Percentiles rank a stretch among this genome's conserved stretches.
These are phyloP conservation scores for Penicillium sp. DNA, from an alignment of 2,329 filamentous ascomycete genomes.

Conservation along the genomic window DNA sequence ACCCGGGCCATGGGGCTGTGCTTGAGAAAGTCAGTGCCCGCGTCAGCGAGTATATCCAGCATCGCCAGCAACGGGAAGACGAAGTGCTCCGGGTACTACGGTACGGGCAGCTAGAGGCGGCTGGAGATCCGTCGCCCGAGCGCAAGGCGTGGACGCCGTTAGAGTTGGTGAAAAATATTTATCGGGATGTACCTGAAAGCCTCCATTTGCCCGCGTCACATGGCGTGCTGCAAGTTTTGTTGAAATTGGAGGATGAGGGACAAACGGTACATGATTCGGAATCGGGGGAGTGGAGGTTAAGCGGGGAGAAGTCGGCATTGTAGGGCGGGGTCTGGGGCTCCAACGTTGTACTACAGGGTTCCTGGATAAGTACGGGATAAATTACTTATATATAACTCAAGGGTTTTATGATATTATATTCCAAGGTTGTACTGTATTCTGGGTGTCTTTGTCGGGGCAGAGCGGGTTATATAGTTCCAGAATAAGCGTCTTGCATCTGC, in stretches of 20 bases:
- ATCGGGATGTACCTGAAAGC: slow-evolving; percentile 73
- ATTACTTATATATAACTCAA: neutral
- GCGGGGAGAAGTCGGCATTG: slow-evolving; percentile 30
- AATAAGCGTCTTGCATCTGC: neutral
- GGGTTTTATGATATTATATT: neutral
- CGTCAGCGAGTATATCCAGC: slow-evolving; percentile 79
- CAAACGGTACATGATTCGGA: slow-evolving; percentile 52
- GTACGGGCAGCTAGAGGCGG: slow-evolving; percentile 38
- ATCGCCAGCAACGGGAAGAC: slow-evolving; percentile 75
- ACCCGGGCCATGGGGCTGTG: slow-evolving; percentile 84
- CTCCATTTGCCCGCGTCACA: slow-evolving; percentile 74
- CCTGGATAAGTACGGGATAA: neutral
- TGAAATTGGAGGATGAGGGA: slow-evolving; percentile 75
- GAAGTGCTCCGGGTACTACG: slow-evolving; percentile 70
- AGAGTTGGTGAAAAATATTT: slow-evolving; percentile 87
- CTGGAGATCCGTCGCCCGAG: slow-evolving; percentile 35
- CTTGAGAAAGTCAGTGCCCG: slow-evolving; percentile 70
- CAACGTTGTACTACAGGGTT: neutral
- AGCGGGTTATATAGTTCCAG: neutral
- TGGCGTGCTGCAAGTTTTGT: slow-evolving; percentile 75
- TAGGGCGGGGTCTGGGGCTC: slow-evolving; percentile 10
- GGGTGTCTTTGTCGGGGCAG: neutral
- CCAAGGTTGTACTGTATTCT: neutral
- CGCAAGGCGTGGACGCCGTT: slow-evolving; percentile 63
- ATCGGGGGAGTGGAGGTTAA: slow-evolving; percentile 33